Evolutionary conservation across 768 basidiomycete genomes (phyloP).

Genomic region (Mycena olivaceomarginata): DNA sequence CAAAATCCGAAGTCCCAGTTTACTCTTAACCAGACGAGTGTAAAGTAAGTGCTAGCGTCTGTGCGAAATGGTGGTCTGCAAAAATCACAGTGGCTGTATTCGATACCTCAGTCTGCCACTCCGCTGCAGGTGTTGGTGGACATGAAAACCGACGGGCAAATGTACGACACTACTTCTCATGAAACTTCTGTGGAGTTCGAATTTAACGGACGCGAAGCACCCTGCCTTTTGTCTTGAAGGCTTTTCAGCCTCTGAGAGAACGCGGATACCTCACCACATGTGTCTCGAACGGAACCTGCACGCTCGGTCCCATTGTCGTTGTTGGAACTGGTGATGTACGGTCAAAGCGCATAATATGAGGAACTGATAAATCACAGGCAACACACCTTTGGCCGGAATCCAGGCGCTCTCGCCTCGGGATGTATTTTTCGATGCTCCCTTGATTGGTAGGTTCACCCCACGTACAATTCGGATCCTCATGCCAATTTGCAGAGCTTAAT

Average conservation of each 20-base stretch:
- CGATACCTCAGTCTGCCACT: constrained; percentile 62
- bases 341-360: constrained; percentile 16
- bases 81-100: constrained; percentile 67
- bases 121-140: constrained; percentile 71
- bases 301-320: constrained; percentile 60
- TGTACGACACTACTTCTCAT: constrained; percentile 49
- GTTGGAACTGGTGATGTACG: constrained; percentile 65
- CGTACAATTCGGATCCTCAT: background rate
- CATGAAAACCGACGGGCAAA: constrained; percentile 70
- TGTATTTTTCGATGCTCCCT: constrained; percentile 72
- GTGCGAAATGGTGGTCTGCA: constrained; percentile 3
- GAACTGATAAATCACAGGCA: constrained; percentile 42
- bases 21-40: constrained; percentile 60
- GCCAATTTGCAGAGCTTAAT: constrained; percentile 44
- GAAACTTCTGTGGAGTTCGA: constrained; percentile 36
- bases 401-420: constrained; percentile 66
- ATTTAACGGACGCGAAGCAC: constrained; percentile 45
- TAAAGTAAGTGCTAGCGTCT: constrained; percentile 57
- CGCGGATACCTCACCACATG: constrained; percentile 68
- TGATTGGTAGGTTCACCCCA: constrained; percentile 51
- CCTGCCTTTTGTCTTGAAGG: constrained; percentile 64
- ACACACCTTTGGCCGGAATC: constrained; percentile 68
- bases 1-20: constrained; percentile 67
- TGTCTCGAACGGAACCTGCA: constrained; percentile 60
- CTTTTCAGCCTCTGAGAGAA: constrained; percentile 66